Percentiles rank a stretch among this genome's conserved stretches.
Conservation (phyloP, 805 yeast genomes). For the Huiozyma naganishii region DNA sequence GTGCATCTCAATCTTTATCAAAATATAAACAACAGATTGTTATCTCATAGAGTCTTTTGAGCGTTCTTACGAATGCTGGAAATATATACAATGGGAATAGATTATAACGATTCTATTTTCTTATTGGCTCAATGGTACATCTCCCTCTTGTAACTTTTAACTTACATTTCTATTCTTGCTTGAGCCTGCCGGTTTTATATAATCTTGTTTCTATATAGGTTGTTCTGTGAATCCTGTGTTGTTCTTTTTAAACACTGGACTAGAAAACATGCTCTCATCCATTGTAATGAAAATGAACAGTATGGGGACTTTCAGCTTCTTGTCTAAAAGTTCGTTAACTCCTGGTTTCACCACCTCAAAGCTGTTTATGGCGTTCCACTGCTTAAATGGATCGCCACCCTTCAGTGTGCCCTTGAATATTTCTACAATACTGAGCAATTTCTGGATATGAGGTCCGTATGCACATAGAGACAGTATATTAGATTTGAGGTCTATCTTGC, state of each 20-base stretch:
- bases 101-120: constrained; percentile 6
- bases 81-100: constrained; percentile 1
- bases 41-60: constrained; percentile 16
- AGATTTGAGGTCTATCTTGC: not conserved
- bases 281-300: constrained; percentile 7
- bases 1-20: constrained; percentile 3
- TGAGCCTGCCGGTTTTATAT: not conserved
- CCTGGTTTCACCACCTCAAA: constrained; percentile 15
- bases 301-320: constrained; percentile 15
- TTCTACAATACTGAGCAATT: constrained; percentile 18
- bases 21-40: constrained; percentile 2
- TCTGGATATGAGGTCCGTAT: constrained; percentile 22
- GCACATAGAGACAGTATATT: constrained; percentile 11
- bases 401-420: constrained; percentile 10
- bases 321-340: constrained; percentile 19
- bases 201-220: not conserved
- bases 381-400: constrained; percentile 3
- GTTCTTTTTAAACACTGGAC: constrained; percentile 3
- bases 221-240: constrained; percentile 10
- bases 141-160: constrained; percentile 1
- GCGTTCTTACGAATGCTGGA: not conserved
- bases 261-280: not conserved
- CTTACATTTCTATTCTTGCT: not conserved
- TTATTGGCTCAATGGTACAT: constrained; percentile 21
- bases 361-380: constrained; percentile 17